phyloP scores from a whole-genome alignment of 257 asterid species.

The Petrea volubilis region DNA sequence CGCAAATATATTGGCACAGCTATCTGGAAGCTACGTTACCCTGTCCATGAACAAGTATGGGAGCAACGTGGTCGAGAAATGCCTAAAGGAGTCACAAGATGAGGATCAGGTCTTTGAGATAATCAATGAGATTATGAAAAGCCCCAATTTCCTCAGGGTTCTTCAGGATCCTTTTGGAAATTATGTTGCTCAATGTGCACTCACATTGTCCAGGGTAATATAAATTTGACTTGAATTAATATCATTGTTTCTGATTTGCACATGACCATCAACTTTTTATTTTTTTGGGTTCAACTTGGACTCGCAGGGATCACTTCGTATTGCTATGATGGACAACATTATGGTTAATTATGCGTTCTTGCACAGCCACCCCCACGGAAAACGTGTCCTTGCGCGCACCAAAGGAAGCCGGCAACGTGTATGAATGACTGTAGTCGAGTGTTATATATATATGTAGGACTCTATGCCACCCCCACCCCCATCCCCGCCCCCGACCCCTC shows the following conservation, averaged over 20 bases:
- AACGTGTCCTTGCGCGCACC: constrained; percentile 48
- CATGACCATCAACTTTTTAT: neutral
- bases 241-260: neutral
- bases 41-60: constrained; percentile 61
- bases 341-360: constrained; percentile 23
- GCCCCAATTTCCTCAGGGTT: constrained; percentile 43
- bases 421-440: too few species aligned
- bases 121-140: constrained; percentile 42
- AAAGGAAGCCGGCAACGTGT: constrained; percentile 31
- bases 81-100: constrained; percentile 35
- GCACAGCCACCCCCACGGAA: constrained; percentile 77
- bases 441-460: too few species aligned
- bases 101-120: constrained; percentile 22
- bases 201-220: constrained; percentile 42
- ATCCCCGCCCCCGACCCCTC: too few species aligned
- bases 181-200: constrained; percentile 69
- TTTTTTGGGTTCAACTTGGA: neutral
- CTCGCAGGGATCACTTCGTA: constrained; percentile 42
- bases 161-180: constrained; percentile 71
- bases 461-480: too few species aligned
- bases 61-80: constrained; percentile 70
- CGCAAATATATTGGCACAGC: constrained; percentile 27
- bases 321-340: constrained; percentile 25
- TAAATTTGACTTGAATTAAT: neutral
- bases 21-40: constrained; percentile 38